Conservation (phyloP, 2,329 filamentous ascomycete genomes). For the Xylaria sp. region DNA sequence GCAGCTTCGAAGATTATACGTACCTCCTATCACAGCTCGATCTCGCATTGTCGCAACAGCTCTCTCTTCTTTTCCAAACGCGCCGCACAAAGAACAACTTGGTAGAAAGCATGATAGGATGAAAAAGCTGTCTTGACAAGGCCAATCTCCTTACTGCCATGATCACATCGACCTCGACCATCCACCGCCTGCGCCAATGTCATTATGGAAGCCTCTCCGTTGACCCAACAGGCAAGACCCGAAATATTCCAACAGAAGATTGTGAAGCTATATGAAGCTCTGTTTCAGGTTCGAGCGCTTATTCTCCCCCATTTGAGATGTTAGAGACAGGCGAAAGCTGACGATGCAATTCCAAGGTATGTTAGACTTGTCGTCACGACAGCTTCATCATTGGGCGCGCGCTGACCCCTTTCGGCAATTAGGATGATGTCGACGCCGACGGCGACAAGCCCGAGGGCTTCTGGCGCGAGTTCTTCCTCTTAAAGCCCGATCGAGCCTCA, state of each 20-base stretch:
- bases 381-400: slow-evolving; percentile 28
- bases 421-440: slow-evolving; percentile 69
- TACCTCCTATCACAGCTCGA: not conserved
- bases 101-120: slow-evolving; percentile 28
- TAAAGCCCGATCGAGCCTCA: slow-evolving; percentile 78
- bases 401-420: slow-evolving; percentile 46
- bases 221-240: slow-evolving; percentile 91
- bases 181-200: slow-evolving; percentile 23
- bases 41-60: slow-evolving; percentile 21
- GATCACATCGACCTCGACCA: slow-evolving; percentile 34
- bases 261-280: slow-evolving; percentile 84
- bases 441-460: slow-evolving; percentile 85
- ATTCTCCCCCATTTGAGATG: slow-evolving; percentile 36
- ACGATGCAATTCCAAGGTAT: slow-evolving; percentile 47
- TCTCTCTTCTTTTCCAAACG: slow-evolving; percentile 12
- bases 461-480: slow-evolving; percentile 95
- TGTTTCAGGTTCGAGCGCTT: slow-evolving; percentile 74
- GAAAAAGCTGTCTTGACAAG: slow-evolving; percentile 14
- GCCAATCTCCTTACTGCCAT: slow-evolving; percentile 24
- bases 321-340: slow-evolving; percentile 41
- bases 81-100: slow-evolving; percentile 7
- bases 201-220: slow-evolving; percentile 86
- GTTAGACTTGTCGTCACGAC: slow-evolving; percentile 32
- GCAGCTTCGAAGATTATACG: not conserved
- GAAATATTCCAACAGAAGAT: slow-evolving; percentile 96